Conservation (phyloP, 108 stramenopile genomes). For the Phaeodactylum tricornutum region DNA sequence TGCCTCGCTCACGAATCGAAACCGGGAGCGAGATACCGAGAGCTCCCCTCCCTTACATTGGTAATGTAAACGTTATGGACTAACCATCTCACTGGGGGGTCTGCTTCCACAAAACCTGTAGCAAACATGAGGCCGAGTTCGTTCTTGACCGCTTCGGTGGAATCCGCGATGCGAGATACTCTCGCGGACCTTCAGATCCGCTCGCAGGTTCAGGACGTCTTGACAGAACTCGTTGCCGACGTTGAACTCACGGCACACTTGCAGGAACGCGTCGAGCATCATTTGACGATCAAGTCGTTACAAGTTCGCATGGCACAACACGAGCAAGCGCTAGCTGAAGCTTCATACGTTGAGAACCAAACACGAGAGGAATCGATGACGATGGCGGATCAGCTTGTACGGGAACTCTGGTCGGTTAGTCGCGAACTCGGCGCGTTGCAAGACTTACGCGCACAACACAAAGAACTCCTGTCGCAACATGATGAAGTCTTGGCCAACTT, state of each 20-base stretch:
- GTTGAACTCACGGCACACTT: constrained; percentile 29
- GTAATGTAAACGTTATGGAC: neutral
- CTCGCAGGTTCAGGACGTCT: constrained; percentile 18
- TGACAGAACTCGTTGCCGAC: constrained; percentile 28
- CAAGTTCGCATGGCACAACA: constrained; percentile 13
- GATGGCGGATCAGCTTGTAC: constrained; percentile 30
- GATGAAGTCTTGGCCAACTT: constrained; percentile 35
- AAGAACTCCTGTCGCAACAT: constrained; percentile 20
- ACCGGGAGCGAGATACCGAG: no score
- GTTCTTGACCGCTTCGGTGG: no score
- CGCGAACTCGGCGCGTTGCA: constrained; percentile 21
- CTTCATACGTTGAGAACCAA: constrained; percentile 16
- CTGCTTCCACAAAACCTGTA: neutral
- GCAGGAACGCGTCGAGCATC: constrained; percentile 17
- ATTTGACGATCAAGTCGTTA: constrained; percentile 9
- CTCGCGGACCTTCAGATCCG: constrained; percentile 22
- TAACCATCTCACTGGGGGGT: neutral
- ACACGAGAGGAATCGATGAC: constrained; percentile 8
- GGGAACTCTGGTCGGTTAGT: constrained; percentile 29
- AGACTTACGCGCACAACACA: constrained; percentile 24
- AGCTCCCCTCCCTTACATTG: no score
- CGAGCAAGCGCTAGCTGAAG: constrained; percentile 22
- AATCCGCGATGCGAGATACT: no score
- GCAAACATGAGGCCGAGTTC: neutral
- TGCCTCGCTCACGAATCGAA: no score